phyloP scores from a whole-genome alignment of 768 basidiomycete species.

The Trametes sanguinea region DNA sequence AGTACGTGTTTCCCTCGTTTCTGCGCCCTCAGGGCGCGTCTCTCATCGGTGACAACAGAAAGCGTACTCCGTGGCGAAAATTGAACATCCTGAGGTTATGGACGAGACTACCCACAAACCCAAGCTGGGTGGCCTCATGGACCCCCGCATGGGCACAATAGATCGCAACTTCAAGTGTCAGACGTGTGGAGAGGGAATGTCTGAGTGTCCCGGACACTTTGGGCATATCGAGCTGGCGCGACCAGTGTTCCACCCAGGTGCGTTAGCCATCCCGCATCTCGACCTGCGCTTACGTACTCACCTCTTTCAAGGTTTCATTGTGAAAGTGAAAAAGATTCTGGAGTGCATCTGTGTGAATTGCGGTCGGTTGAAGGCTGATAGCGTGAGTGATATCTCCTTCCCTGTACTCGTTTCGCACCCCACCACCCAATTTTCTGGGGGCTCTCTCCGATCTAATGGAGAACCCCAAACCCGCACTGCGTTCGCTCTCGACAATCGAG shows the following conservation, averaged over 20 bases:
- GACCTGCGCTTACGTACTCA: not conserved
- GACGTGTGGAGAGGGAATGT: constrained; percentile 99
- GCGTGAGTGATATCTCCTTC: constrained; percentile 83
- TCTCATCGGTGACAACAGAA: constrained; percentile 57
- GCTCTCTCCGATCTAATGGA: constrained; percentile 91
- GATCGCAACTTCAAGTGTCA: constrained; percentile 99
- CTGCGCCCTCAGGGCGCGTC: not conserved
- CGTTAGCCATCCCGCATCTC: constrained; percentile 31
- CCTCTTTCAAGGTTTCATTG: constrained; percentile 73
- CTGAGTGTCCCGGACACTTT: constrained; percentile 99
- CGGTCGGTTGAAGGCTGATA: constrained; percentile 95
- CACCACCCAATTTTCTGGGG: constrained; percentile 97
- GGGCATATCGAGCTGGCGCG: constrained; percentile 96
- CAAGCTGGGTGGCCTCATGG: constrained; percentile 94
- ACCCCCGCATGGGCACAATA: constrained; percentile 97
- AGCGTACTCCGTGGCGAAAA: constrained; percentile 97
- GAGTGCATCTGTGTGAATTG: constrained; percentile 99
- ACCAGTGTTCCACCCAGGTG: constrained; percentile 97
- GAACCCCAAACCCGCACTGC: constrained; percentile 94
- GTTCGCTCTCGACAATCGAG: constrained; percentile 76
- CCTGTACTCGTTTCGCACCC: constrained; percentile 90
- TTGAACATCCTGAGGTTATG: constrained; percentile 98
- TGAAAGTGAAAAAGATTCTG: constrained; percentile 99
- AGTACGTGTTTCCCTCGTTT: constrained; percentile 49
- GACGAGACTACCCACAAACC: constrained; percentile 90